Conservation (phyloP, 441 rosid species). For the Rhodomyrtus psidioides region DNA sequence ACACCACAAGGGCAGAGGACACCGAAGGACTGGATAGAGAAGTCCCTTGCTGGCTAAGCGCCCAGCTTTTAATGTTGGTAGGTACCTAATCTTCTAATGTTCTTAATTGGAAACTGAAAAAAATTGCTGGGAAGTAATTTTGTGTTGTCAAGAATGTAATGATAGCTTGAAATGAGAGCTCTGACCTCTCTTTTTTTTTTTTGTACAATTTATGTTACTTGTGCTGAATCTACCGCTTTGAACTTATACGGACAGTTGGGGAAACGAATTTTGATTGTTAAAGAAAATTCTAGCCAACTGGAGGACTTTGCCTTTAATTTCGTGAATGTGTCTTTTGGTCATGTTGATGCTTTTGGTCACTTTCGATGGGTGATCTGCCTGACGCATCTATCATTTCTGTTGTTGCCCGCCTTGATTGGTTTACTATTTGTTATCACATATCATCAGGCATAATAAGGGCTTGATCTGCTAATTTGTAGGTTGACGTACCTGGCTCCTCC, state of each 20-base stretch:
- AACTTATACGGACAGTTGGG: neutral
- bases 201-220: neutral
- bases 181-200: neutral
- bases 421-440: neutral
- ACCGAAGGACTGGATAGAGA: slow-evolving; percentile 18
- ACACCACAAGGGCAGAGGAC: slow-evolving; percentile 12
- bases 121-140: neutral
- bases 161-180: neutral
- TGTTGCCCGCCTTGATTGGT: neutral
- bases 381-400: neutral
- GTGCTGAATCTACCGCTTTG: neutral
- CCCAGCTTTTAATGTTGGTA: slow-evolving; percentile 63
- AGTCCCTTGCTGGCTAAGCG: slow-evolving; percentile 43
- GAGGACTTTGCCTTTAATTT: neutral
- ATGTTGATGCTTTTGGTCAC: neutral
- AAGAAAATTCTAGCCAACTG: neutral
- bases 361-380: neutral
- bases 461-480: slow-evolving; percentile 35
- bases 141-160: neutral
- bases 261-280: neutral
- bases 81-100: slow-evolving; percentile 3
- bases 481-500: slow-evolving; percentile 74
- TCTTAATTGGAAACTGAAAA: neutral
- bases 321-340: neutral
- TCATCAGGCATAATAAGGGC: slow-evolving; percentile 6